Evolutionary conservation across 1,139 yeast species (phyloP).

Genomic region (Saccharomyces pastorianus): DNA sequence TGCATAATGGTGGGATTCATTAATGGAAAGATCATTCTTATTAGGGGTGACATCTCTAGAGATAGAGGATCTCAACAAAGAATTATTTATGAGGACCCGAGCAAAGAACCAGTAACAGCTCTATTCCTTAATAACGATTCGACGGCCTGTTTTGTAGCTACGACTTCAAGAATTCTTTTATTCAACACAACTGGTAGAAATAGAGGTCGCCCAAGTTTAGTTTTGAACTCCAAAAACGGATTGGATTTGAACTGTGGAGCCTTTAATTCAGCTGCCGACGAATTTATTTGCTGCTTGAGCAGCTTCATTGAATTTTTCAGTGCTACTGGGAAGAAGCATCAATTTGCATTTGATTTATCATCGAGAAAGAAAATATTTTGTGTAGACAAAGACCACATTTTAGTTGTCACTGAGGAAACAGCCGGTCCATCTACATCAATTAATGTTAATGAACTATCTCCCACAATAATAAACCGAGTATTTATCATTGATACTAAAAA

Average conservation of each 20-base stretch:
- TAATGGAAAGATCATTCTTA: constrained; percentile 73
- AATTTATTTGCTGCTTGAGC: constrained; percentile 29
- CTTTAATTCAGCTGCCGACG: constrained; percentile 25
- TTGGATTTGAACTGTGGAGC: constrained; percentile 64
- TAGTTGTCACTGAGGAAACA: constrained; percentile 29
- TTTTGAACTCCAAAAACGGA: constrained; percentile 58
- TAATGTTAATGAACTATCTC: neutral
- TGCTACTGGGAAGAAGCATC: constrained; percentile 46
- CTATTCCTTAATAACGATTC: constrained; percentile 32
- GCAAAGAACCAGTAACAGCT: constrained; percentile 75
- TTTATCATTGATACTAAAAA: constrained; percentile 60
- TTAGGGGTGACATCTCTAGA: constrained; percentile 79
- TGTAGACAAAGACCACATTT: constrained; percentile 38
- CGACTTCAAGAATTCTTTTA: constrained; percentile 58
- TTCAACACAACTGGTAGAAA: constrained; percentile 73
- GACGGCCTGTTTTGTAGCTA: constrained; percentile 22
- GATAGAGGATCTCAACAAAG: constrained; percentile 91
- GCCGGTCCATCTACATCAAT: neutral
- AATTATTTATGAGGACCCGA: constrained; percentile 50
- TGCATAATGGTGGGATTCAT: constrained; percentile 78
- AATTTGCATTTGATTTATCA: constrained; percentile 50
- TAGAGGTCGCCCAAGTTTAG: constrained; percentile 55
- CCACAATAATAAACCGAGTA: constrained; percentile 33
- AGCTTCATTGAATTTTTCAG: constrained; percentile 33
- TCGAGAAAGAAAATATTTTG: constrained; percentile 43